A percentile compares a stretch with the other conserved stretches of the same genome.
These are phyloP conservation scores for Setaria viridis DNA, from an alignment of 202 grass and related monocot species.

Conservation along the genomic window DNA sequence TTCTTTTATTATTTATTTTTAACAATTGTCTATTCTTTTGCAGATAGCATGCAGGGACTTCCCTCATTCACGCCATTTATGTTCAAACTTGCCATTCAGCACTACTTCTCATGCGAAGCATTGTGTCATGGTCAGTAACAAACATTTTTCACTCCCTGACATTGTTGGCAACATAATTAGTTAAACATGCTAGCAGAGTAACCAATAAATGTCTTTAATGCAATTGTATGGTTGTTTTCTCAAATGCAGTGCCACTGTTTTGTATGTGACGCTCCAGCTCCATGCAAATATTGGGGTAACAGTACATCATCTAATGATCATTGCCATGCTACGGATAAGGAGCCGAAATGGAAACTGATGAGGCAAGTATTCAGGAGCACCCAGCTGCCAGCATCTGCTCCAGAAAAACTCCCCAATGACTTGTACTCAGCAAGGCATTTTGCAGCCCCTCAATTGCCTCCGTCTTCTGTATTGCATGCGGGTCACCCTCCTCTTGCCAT, in stretches of 20 bases:
- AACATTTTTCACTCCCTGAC: constrained; percentile 12
- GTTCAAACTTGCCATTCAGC: constrained; percentile 85
- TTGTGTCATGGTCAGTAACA: constrained; percentile 79
- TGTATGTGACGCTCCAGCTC: constrained; percentile 86
- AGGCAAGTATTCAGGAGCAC: constrained; percentile 63
- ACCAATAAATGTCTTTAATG: background rate
- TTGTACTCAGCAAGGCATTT: constrained; percentile 37
- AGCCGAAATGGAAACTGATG: constrained; percentile 56
- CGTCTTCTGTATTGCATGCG: constrained; percentile 39
- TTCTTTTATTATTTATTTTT: constrained; percentile 26
- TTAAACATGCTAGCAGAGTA: constrained; percentile 21
- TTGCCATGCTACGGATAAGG: constrained; percentile 93
- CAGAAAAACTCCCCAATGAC: constrained; percentile 43
- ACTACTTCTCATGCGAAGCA: constrained; percentile 73
- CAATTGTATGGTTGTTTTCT: constrained; percentile 25
- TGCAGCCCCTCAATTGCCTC: constrained; percentile 28
- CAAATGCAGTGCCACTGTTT: constrained; percentile 92
- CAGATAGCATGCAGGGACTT: constrained; percentile 95
- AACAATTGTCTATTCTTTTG: constrained; percentile 30
- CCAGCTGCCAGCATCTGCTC: constrained; percentile 41
- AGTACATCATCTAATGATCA: constrained; percentile 55
- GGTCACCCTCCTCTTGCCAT: constrained; percentile 49
- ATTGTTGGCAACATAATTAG: constrained; percentile 8
- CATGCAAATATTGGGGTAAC: constrained; percentile 80
- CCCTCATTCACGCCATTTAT: constrained; percentile 89